These are phyloP conservation scores for Tetracladium marchalianum DNA, from an alignment of 495 filamentous ascomycete species.

Conservation along the genomic window DNA sequence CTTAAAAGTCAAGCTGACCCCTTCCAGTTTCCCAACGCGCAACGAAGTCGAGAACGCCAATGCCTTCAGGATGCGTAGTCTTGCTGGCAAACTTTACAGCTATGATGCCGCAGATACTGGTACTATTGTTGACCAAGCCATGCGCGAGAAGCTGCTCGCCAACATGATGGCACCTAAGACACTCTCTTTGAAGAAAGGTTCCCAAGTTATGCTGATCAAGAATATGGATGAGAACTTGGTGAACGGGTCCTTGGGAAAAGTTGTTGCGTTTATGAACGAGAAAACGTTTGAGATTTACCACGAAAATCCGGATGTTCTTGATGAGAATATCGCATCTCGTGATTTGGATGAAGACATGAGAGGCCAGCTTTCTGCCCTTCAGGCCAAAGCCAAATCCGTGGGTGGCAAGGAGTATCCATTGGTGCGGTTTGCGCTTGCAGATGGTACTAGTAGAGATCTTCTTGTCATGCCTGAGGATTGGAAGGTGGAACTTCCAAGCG, in stretches of 20 bases:
- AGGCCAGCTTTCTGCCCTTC: constrained; percentile 28
- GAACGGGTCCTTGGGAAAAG: constrained; percentile 84
- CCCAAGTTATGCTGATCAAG: constrained; percentile 99
- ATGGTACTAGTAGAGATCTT: constrained; percentile 67
- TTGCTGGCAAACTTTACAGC: constrained; percentile 55
- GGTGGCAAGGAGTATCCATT: constrained; percentile 47
- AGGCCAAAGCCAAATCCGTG: constrained; percentile 25
- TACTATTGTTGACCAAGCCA: constrained; percentile 48
- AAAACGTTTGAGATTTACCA: constrained; percentile 58
- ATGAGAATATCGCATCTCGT: constrained; percentile 27
- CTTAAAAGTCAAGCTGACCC: background rate
- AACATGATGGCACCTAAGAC: constrained; percentile 86
- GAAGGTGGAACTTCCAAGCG: constrained; percentile 95
- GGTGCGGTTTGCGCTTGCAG: constrained; percentile 69
- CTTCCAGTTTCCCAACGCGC: constrained; percentile 74
- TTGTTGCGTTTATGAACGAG: constrained; percentile 81
- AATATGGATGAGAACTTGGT: constrained; percentile 92
- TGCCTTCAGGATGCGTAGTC: constrained; percentile 53
- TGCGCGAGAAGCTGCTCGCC: constrained; percentile 67
- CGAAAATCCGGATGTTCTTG: constrained; percentile 45
- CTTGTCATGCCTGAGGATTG: constrained; percentile 80
- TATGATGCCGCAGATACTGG: constrained; percentile 74
- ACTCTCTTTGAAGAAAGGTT: constrained; percentile 77
- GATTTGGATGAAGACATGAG: constrained; percentile 30
- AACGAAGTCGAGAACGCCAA: constrained; percentile 86